These are phyloP conservation scores for Coemansia sp. DNA, from an alignment of 192 early-diverging fungal species.

Conservation along the genomic window DNA sequence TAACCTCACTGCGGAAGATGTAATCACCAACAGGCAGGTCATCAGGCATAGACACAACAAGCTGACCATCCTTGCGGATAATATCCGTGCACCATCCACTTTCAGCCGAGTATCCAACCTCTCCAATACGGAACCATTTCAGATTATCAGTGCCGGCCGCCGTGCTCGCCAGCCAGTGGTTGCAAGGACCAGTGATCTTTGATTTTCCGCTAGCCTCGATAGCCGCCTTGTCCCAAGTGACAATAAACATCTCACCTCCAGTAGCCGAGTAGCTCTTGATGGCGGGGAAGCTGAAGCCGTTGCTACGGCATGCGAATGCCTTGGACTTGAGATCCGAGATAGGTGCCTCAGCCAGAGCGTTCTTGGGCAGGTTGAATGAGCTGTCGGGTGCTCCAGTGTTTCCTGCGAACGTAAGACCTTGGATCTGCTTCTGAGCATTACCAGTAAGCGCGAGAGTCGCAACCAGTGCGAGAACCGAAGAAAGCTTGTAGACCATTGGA, in stretches of 20 bases:
- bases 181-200: constrained; percentile 1
- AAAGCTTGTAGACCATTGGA: constrained; percentile 9
- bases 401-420: not conserved
- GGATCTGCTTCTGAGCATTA: constrained; percentile 3
- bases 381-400: not conserved
- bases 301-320: constrained; percentile 1
- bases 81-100: not conserved
- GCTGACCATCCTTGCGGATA: not conserved
- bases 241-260: constrained; percentile 2
- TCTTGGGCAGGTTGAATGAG: not conserved
- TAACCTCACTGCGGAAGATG: not conserved
- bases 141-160: constrained; percentile 2
- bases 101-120: not conserved
- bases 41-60: constrained; percentile 4
- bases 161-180: not conserved
- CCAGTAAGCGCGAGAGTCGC: not conserved
- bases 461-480: constrained; percentile 11
- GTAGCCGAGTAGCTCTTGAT: not conserved
- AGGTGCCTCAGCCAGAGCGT: not conserved
- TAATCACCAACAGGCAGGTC: not conserved
- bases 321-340: not conserved
- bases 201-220: too few species aligned
- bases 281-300: not conserved
- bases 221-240: not conserved
- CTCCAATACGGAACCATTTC: constrained; percentile 5